Evolutionary conservation across 768 basidiomycete genomes (phyloP).

Genomic region (Phallus indusiatus): DNA sequence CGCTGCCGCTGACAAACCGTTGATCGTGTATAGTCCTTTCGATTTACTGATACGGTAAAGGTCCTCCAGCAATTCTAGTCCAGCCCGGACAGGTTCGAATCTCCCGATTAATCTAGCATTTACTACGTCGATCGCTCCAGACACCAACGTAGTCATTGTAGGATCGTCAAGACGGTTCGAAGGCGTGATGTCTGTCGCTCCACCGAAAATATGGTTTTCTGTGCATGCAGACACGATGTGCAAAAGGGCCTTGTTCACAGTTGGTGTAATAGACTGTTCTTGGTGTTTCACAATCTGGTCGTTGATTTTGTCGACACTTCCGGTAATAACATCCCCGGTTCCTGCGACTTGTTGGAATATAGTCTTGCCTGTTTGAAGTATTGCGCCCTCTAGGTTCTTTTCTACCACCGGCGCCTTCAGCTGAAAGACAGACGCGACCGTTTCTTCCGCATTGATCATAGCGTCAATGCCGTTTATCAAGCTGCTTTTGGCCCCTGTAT

Average conservation of each 20-base stretch:
- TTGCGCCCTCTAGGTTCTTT: neutral
- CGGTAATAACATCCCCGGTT: neutral
- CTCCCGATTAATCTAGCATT: neutral
- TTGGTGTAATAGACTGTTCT: neutral
- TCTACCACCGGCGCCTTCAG: neutral
- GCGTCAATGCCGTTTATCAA: neutral
- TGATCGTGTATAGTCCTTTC: conserved; percentile 15
- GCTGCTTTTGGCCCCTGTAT: neutral
- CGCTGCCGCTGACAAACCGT: conserved; percentile 18
- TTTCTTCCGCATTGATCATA: neutral
- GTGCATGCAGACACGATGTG: neutral
- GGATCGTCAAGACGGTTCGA: neutral
- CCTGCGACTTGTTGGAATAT: neutral
- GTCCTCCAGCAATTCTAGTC: neutral
- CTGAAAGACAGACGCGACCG: neutral
- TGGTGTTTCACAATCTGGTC: neutral
- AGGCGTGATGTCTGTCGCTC: neutral
- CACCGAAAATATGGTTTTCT: neutral
- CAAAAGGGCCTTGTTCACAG: neutral
- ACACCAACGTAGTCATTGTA: neutral
- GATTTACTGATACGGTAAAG: neutral
- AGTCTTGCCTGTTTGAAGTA: neutral
- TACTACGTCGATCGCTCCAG: neutral
- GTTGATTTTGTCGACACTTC: neutral
- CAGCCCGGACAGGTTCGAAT: neutral